Evolutionary conservation across 208 protist genomes (phyloP), one percentile per base, ranked within the genome.

Genomic region (Vickermania spadyakhi): DNA sequence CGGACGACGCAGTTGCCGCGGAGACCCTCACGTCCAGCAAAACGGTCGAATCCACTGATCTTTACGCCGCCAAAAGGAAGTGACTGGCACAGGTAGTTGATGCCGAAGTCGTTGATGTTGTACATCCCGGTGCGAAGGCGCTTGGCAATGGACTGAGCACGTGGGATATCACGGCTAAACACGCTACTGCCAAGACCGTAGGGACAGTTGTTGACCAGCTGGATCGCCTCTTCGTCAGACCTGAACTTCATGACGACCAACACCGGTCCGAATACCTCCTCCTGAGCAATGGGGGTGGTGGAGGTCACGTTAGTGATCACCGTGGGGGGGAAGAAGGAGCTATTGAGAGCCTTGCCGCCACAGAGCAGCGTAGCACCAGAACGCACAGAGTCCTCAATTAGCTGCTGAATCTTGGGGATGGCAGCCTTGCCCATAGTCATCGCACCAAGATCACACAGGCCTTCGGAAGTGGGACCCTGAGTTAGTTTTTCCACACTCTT

Each of bases 31-130:
- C 73, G 79, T 31, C 96, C 96, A 49, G 86, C 89, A 67, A 98
- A 97, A 56, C 93, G 80, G 69, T 96, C 96, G 62, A 98, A 97
- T 28, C 96, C 96, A 70, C 93, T 97, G 57, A 96, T 84, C 70
- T 97, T 97, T 14, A 95, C 84, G 26, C 96, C 96, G 70, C 96
- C 96, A 73, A 98, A 98, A 25, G 96, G 96, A 28, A 98, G 70
- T n/a, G 90, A 93, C 71, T 98, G 94, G 65, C 91, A 96, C 27
- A 98, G 77, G 70, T 97, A 98, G 56, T 92, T 96, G 61, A 97
- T 87, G 68, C 91, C 94, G 81, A 96, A 98, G 67, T 98, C 94
- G 72, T 97, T 97, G 63, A 96, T 79, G 67, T 94, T 95, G 55
- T 81, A 70, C 92, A 97, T 97, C 21, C 92, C 92, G 31, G 85